A percentile compares a stretch with the other conserved stretches of the same genome.
Conservation (phyloP, 179 eudicot genomes). For the Beta lomatogona region DNA sequence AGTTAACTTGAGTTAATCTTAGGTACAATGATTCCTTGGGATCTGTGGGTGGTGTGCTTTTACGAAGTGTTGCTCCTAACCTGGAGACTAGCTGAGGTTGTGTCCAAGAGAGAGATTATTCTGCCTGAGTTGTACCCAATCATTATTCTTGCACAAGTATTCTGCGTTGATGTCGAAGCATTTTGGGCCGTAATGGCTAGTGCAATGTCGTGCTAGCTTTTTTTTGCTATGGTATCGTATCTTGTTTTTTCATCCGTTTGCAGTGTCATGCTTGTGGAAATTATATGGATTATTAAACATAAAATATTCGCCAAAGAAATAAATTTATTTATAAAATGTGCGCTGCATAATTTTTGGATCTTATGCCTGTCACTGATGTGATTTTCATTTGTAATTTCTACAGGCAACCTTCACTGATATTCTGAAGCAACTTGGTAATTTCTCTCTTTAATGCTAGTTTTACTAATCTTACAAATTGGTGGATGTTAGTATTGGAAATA, state of each 20-base stretch:
- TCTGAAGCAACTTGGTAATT: conserved; percentile 77
- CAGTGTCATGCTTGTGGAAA: neutral
- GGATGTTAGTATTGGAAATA: neutral
- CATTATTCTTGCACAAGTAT: neutral
- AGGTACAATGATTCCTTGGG: neutral
- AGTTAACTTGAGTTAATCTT: neutral
- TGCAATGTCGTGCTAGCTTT: neutral
- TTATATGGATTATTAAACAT: neutral
- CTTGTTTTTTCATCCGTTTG: neutral
- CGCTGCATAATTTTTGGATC: neutral
- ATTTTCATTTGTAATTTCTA: conserved; percentile 26
- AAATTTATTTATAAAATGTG: neutral
- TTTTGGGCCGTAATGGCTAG: neutral
- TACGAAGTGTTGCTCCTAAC: neutral
- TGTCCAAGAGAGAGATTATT: neutral
- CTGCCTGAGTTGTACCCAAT: neutral
- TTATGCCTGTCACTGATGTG: conserved; percentile 10
- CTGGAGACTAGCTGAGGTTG: neutral
- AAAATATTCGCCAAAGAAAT: neutral
- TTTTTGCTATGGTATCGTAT: too few relatives aligned
- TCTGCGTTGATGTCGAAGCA: neutral
- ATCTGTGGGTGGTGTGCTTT: neutral
- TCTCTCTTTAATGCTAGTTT: neutral
- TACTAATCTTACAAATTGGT: neutral
- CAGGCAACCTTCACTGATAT: conserved; percentile 99